Percentiles rank a stretch among this genome's conserved stretches.
These are phyloP conservation scores for Astrocystis sublimbata DNA, from an alignment of 495 filamentous ascomycete genomes.

Conservation along the genomic window DNA sequence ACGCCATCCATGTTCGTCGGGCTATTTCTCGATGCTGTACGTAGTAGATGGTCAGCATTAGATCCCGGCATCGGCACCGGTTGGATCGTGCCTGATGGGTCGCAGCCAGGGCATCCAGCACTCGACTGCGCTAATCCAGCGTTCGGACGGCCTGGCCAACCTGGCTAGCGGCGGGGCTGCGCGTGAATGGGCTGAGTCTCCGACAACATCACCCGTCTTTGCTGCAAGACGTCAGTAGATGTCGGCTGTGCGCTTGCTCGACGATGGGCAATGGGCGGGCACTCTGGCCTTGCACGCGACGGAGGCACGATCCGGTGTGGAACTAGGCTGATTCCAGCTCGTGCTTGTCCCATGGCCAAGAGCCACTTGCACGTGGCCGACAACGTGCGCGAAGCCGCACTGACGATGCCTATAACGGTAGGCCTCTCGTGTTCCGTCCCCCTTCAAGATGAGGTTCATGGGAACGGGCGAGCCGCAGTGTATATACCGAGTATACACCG, in stretches of 20 bases:
- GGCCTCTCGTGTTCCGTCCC: background rate
- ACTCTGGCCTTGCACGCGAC: background rate
- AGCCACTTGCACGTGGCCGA: slow-evolving; percentile 5
- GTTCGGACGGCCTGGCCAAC: slow-evolving; percentile 7
- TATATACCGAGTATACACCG: background rate
- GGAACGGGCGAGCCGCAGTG: background rate
- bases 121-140: background rate
- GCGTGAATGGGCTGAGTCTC: background rate
- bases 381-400: background rate
- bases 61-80: slow-evolving; percentile 17
- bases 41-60: slow-evolving; percentile 7
- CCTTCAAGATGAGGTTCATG: background rate
- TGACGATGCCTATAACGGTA: background rate
- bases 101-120: slow-evolving; percentile 1
- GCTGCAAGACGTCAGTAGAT: background rate
- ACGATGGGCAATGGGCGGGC: too few species aligned
- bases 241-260: slow-evolving; percentile 5
- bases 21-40: slow-evolving; percentile 4
- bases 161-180: background rate
- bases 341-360: background rate
- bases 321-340: slow-evolving; percentile 4
- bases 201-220: slow-evolving; percentile 14
- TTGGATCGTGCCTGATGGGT: slow-evolving; percentile 11
- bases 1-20: slow-evolving; percentile 11
- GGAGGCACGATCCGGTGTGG: slow-evolving; percentile 9